Evolutionary conservation across 768 basidiomycete species (phyloP).

Genomic region (Sutorius australiensis): DNA sequence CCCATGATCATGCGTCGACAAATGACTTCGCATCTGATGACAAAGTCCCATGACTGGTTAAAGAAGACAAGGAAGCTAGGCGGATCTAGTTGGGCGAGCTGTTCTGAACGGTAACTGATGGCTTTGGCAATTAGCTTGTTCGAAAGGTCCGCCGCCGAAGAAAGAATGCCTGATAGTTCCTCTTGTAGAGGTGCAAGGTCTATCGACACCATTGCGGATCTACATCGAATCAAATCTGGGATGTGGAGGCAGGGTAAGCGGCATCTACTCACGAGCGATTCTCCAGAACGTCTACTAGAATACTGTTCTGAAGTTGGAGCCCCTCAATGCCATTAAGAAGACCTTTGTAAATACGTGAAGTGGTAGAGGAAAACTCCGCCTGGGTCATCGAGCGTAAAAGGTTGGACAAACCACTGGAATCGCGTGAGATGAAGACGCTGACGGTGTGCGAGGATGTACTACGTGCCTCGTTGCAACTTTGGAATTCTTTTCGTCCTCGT

Average conservation of each 20-base stretch:
- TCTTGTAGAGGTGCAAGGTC: constrained; percentile 50
- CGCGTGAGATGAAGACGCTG: constrained; percentile 2
- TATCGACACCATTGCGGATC: constrained; percentile 36
- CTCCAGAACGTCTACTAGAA: constrained; percentile 59
- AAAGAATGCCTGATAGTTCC: constrained; percentile 73
- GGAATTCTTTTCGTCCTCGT: constrained; percentile 44
- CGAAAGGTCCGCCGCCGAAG: constrained; percentile 78
- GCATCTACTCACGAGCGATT: constrained; percentile 36
- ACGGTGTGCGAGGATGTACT: background rate
- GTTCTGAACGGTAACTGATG: constrained; percentile 71
- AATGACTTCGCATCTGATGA: constrained; percentile 81
- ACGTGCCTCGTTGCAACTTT: constrained; percentile 29
- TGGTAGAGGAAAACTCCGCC: constrained; percentile 58
- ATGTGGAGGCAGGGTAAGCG: background rate
- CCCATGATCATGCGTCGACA: constrained; percentile 92
- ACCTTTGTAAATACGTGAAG: constrained; percentile 56
- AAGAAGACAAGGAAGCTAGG: constrained; percentile 77
- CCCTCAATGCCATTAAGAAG: constrained; percentile 67
- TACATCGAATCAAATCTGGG: constrained; percentile 18
- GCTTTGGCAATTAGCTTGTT: constrained; percentile 80
- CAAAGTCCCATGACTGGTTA: constrained; percentile 85
- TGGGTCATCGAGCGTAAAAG: constrained; percentile 68
- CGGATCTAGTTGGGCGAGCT: constrained; percentile 70
- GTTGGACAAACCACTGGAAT: constrained; percentile 39
- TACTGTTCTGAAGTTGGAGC: constrained; percentile 54